phyloP scores from a whole-genome alignment of 176 grass and related monocot genomes.

The Oropetium thomaeum region DNA sequence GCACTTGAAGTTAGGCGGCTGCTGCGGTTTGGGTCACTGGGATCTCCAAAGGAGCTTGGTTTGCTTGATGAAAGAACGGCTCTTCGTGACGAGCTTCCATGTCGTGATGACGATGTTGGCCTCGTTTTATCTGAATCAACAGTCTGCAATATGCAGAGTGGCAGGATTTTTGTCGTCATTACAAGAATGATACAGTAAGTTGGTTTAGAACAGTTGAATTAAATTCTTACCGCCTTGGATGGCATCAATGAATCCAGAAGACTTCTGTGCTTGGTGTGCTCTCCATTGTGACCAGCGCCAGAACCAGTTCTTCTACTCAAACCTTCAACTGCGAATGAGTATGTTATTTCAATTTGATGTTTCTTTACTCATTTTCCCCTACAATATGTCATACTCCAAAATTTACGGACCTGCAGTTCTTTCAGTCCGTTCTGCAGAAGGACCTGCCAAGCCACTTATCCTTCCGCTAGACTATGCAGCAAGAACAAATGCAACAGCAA shows the following conservation, averaged over 20 bases:
- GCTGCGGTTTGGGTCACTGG: conserved; percentile 29
- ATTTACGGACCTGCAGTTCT: conserved; percentile 50
- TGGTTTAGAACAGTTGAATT: background rate
- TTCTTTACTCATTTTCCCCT: background rate
- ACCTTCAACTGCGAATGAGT: conserved; percentile 49
- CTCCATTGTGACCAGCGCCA: conserved; percentile 40
- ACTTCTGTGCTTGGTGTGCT: conserved; percentile 54
- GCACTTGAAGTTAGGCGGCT: conserved; percentile 31
- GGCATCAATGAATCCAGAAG: conserved; percentile 42
- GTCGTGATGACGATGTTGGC: conserved; percentile 40
- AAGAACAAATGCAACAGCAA: conserved; percentile 29
- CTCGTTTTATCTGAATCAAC: conserved; percentile 35
- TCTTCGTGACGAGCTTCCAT: conserved; percentile 45
- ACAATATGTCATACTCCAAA: background rate
- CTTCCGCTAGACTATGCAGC: conserved; percentile 32
- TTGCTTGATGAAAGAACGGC: conserved; percentile 46
- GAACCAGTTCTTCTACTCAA: conserved; percentile 53
- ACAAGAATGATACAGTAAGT: background rate
- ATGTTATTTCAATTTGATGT: background rate
- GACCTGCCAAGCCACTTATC: conserved; percentile 45
- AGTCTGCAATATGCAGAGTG: background rate
- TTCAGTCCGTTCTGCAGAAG: conserved; percentile 54
- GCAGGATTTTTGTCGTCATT: conserved; percentile 6
- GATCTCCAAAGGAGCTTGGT: conserved; percentile 43
- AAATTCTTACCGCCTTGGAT: conserved; percentile 30